Conservation (phyloP, 768 basidiomycete genomes). For the Kwoniella botswanensis region DNA sequence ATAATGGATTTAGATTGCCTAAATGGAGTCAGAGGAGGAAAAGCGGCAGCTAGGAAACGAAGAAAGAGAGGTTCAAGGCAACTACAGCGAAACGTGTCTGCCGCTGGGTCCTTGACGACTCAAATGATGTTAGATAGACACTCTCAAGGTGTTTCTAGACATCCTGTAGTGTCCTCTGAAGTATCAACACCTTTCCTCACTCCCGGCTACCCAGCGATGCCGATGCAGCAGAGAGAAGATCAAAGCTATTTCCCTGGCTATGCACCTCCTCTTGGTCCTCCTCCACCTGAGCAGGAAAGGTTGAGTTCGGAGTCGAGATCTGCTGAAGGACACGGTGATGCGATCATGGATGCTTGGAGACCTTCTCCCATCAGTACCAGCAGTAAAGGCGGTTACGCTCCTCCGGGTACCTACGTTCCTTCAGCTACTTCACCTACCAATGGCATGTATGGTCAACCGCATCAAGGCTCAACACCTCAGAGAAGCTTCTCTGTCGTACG, state of each 20-base stretch:
- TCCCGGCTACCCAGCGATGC: slow-evolving; percentile 18
- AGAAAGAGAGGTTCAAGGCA: slow-evolving; percentile 47
- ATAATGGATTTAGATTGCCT: slow-evolving; percentile 76
- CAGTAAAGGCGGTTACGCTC: slow-evolving; percentile 24
- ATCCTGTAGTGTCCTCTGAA: slow-evolving; percentile 20
- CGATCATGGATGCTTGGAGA: slow-evolving; percentile 91
- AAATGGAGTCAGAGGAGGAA: slow-evolving; percentile 69
- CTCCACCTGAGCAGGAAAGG: slow-evolving; percentile 27
- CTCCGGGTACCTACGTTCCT: slow-evolving; percentile 32
- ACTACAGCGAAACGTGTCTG: slow-evolving; percentile 50
- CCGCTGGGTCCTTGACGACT: slow-evolving; percentile 51
- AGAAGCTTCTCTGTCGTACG: slow-evolving; percentile 85
- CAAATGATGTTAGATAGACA: slow-evolving; percentile 58
- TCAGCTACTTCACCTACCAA: slow-evolving; percentile 32
- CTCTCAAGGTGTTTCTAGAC: slow-evolving; percentile 43
- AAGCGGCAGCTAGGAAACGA: slow-evolving; percentile 48
- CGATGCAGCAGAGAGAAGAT: slow-evolving; percentile 17
- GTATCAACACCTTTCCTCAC: slow-evolving; percentile 35
- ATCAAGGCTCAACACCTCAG: slow-evolving; percentile 27
- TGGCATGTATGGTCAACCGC: slow-evolving; percentile 11
- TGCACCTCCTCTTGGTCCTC: slow-evolving; percentile 42
- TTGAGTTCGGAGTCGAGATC: slow-evolving; percentile 59
- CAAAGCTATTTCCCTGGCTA: slow-evolving; percentile 35
- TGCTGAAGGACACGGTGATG: slow-evolving; percentile 75
- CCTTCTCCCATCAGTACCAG: slow-evolving; percentile 17